These are phyloP conservation scores for Pestalotiopsis sp. DNA, from an alignment of 2,329 filamentous ascomycete species.

Conservation along the genomic window DNA sequence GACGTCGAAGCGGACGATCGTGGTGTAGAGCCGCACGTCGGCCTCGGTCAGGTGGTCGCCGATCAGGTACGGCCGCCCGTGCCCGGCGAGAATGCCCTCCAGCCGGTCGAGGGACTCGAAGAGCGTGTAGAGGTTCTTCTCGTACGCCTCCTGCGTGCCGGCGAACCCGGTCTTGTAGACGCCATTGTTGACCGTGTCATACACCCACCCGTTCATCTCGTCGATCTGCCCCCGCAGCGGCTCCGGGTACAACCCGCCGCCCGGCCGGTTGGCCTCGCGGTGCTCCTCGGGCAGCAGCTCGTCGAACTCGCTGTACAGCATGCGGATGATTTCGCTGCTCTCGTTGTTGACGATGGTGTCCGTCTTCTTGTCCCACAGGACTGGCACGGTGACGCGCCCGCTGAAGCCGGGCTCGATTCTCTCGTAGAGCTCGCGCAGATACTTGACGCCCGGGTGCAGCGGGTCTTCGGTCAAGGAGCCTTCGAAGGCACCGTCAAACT, in stretches of 20 bases:
- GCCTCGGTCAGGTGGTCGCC: conserved; percentile 67
- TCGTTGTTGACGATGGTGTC: conserved; percentile 82
- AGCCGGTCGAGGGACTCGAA: conserved; percentile 68
- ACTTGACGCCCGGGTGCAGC: conserved; percentile 63
- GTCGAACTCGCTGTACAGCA: conserved; percentile 79
- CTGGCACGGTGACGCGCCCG: conserved; percentile 75
- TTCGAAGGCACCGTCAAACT: conserved; percentile 44
- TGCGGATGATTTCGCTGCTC: conserved; percentile 81
- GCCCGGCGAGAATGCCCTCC: conserved; percentile 57
- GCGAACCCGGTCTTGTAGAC: conserved; percentile 67
- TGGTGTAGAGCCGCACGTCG: conserved; percentile 69
- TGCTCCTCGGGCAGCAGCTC: conserved; percentile 54
- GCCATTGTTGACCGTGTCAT: conserved; percentile 53
- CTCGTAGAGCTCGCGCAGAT: conserved; percentile 73
- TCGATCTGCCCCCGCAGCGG: conserved; percentile 61
- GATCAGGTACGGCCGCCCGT: conserved; percentile 60
- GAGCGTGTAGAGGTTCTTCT: conserved; percentile 60
- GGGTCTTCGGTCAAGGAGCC: conserved; percentile 57
- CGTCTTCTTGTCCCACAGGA: conserved; percentile 70
- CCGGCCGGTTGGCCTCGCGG: conserved; percentile 52
- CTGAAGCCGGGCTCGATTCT: conserved; percentile 67
- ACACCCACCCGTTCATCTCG: conserved; percentile 69
- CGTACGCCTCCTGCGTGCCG: conserved; percentile 66
- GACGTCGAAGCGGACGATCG: conserved; percentile 68
- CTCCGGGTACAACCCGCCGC: conserved; percentile 60